Evolutionary conservation across 805 yeast species (phyloP).

Genomic region (Starmerella vitae): DNA sequence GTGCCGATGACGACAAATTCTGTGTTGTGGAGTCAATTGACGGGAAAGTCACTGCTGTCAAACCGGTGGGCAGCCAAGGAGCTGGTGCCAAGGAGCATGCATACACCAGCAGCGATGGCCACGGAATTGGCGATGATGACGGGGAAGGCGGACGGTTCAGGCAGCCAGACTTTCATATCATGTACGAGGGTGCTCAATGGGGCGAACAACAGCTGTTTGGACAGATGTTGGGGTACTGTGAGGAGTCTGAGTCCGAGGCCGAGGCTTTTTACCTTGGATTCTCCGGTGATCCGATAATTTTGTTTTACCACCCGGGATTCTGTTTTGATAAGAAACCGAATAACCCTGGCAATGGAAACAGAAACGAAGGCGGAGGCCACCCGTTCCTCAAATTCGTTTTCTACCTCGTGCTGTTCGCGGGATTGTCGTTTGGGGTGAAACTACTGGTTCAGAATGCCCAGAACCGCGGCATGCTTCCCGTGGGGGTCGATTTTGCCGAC

Average conservation of each 20-base stretch:
- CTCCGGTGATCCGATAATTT: background rate
- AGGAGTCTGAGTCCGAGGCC: background rate
- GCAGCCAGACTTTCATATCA: conserved; percentile 21
- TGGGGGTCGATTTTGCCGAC: conserved; percentile 31
- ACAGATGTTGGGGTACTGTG: conserved; percentile 11
- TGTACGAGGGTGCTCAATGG: conserved; percentile 47
- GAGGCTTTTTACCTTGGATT: background rate
- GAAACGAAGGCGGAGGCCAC: conserved; percentile 35
- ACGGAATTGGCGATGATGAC: conserved; percentile 18
- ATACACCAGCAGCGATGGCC: background rate
- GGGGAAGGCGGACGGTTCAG: conserved; percentile 14
- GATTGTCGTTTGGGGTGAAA: conserved; percentile 58
- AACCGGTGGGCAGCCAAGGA: conserved; percentile 30
- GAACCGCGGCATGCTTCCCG: conserved; percentile 52
- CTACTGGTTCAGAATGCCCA: conserved; percentile 67
- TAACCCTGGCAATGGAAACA: background rate
- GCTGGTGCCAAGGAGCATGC: conserved; percentile 17
- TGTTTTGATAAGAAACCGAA: background rate
- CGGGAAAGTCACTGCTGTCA: conserved; percentile 43
- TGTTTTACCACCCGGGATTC: background rate
- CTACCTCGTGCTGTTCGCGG: conserved; percentile 54
- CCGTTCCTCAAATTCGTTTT: conserved; percentile 78
- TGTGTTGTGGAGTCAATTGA: conserved; percentile 58
- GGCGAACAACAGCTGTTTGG: conserved; percentile 38
- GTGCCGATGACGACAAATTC: conserved; percentile 59